Percentiles rank a stretch among this genome's conserved stretches.
Evolutionary conservation across 768 basidiomycete genomes (phyloP).

Genomic region (Arthromyces matolae): DNA sequence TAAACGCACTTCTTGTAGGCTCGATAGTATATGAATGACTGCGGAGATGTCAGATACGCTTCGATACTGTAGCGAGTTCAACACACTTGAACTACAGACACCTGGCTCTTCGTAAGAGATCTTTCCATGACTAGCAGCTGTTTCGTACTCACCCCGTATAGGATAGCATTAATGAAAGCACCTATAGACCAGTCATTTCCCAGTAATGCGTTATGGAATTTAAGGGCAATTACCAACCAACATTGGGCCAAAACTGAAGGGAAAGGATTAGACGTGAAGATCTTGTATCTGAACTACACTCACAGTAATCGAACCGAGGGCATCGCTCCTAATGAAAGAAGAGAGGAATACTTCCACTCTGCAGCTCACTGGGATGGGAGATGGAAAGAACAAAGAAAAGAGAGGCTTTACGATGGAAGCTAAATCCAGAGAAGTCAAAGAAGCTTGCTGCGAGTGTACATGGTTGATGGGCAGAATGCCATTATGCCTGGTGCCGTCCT

Average conservation of each 20-base stretch:
- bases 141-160: slow-evolving; percentile 37
- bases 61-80: not conserved
- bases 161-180: slow-evolving; percentile 34
- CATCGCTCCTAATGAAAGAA: slow-evolving; percentile 2
- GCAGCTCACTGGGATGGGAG: too few relatives aligned
- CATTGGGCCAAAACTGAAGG: slow-evolving; percentile 41
- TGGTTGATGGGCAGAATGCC: too few relatives aligned
- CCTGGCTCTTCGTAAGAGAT: slow-evolving; percentile 17
- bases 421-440: too few relatives aligned
- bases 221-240: slow-evolving; percentile 33
- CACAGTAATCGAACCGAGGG: slow-evolving; percentile 14
- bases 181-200: slow-evolving; percentile 9
- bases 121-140: not conserved
- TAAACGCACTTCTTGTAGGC: slow-evolving; percentile 34
- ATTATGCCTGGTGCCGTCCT: too few relatives aligned
- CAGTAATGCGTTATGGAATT: not conserved
- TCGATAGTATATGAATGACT: slow-evolving; percentile 32
- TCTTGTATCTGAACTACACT: not conserved
- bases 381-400: too few relatives aligned
- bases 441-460: too few relatives aligned
- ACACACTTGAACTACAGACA: slow-evolving; percentile 33
- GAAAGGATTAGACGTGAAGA: not conserved
- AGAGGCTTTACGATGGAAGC: too few relatives aligned
- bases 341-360: not conserved
- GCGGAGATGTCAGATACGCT: not conserved